Percentiles rank a stretch among this genome's conserved stretches.
These are phyloP conservation scores for Psidium friedrichsthalianum DNA, from an alignment of 345 rosid species.

Conservation along the genomic window DNA sequence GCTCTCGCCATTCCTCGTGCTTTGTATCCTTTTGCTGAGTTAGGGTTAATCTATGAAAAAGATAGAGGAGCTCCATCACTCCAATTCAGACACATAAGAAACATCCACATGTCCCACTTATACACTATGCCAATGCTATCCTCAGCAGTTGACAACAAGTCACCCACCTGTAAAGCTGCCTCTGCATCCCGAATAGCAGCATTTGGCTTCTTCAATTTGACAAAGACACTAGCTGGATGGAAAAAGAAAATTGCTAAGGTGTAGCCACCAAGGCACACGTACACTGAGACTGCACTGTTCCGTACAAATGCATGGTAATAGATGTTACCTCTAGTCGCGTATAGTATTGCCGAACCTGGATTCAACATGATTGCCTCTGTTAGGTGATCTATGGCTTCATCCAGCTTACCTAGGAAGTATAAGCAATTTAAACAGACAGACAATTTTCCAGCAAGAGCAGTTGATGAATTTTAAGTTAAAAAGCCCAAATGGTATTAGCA, in stretches of 20 bases:
- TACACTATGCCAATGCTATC: background rate
- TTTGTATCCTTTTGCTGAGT: slow-evolving; percentile 87
- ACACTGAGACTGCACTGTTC: background rate
- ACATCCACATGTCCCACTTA: background rate
- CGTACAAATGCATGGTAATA: background rate
- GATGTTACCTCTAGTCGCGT: slow-evolving; percentile 64
- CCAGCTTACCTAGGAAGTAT: slow-evolving; percentile 41
- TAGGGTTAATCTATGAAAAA: slow-evolving; percentile 51
- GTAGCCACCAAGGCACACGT: background rate
- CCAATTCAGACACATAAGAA: background rate
- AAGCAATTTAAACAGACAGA: background rate
- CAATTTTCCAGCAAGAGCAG: background rate
- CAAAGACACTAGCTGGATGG: slow-evolving; percentile 43
- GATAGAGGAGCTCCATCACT: background rate
- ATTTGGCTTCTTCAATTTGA: slow-evolving; percentile 61
- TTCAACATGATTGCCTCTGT: slow-evolving; percentile 66
- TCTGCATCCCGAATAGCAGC: slow-evolving; percentile 74
- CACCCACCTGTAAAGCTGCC: slow-evolving; percentile 57
- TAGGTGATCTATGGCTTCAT: slow-evolving; percentile 44
- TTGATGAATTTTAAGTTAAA: background rate
- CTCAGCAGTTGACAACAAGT: background rate
- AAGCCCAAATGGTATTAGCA: background rate
- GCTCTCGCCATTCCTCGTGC: slow-evolving; percentile 72
- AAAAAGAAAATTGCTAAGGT: background rate
- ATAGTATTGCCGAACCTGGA: slow-evolving; percentile 66